Base-by-base conservation (phyloP, 1,284 basidiomycete genomes). In the Trametes polyzona region DNA sequence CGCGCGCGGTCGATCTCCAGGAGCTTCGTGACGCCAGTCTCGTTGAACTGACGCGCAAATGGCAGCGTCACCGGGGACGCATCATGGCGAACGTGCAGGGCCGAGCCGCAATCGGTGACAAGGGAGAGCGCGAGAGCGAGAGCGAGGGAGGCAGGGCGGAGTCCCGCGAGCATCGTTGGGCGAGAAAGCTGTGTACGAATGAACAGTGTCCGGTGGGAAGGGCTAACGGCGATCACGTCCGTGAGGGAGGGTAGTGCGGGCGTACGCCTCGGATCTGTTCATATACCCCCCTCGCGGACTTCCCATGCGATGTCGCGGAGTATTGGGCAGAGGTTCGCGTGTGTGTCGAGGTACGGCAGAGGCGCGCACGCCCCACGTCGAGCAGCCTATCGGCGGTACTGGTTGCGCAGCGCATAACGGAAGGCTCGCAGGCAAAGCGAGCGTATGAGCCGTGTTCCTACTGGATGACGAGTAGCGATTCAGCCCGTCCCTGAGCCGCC, bases 1-100 rank as follows among this genome's bases (percentile, higher is more conserved):
- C 64, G 55, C 8, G 64, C 60, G 29, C 52, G 64, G 47, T 65
- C 66, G 19, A 41, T 33, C 32, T 63, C 55, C 5, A 59, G 35
- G 5, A 67, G 39, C 27, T 51, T 61, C 12, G 39, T 29, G 6
- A 33, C 30, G 14, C 61, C 61, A 0, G 63, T 60, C 29, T 32
- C 16, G 37, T 67, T 65, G 29, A 65, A 16, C 12, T 49, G 56
- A 12, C 59, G 47, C 12, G 55, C 61, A 24, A 66, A 16, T 1
- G 65, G 56, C 10, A 67, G 41, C 7, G 55, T 60, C 19, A 66
- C 49, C 8, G 51, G 49, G 5, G 41, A 42, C 8, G 55, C 44
- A 17, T 42, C 35, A 16, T 40, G 39, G 12, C 57, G 44, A 17
- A 64, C 41, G 35, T 54, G 35, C 19, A 49, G 12, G 14, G 47